Conservation (phyloP, 768 basidiomycete species). For the Suillus cothurnatus region DNA sequence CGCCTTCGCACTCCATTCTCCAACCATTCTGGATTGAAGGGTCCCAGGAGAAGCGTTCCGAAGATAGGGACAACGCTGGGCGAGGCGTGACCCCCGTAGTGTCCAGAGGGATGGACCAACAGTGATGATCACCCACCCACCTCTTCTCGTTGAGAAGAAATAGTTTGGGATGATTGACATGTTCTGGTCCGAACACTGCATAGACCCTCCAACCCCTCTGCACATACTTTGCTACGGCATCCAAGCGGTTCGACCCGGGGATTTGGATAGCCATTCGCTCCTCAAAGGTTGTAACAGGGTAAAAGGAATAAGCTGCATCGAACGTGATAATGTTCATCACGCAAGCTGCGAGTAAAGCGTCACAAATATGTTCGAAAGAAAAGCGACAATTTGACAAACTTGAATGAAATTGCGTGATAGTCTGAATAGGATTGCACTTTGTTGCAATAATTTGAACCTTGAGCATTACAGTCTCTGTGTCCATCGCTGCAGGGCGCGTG, state of each 20-base stretch:
- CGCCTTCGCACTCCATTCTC: constrained; percentile 5
- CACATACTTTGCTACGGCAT: constrained; percentile 36
- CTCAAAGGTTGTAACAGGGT: constrained; percentile 44
- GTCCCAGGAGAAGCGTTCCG: constrained; percentile 16
- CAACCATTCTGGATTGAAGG: constrained; percentile 25
- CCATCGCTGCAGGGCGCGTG: constrained; percentile 13
- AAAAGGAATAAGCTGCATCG: constrained; percentile 42
- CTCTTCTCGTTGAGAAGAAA: constrained; percentile 25
- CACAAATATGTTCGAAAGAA: not conserved
- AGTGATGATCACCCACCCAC: constrained; percentile 33
- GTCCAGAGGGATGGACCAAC: constrained; percentile 35
- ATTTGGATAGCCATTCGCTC: constrained; percentile 28
- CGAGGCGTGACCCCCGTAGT: constrained; percentile 18
- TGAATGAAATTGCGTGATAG: constrained; percentile 48
- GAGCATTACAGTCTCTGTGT: not conserved
- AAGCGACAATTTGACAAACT: constrained; percentile 34
- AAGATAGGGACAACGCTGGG: constrained; percentile 13
- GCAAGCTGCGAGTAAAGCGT: constrained; percentile 28
- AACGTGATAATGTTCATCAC: constrained; percentile 49
- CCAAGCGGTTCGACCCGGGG: not conserved
- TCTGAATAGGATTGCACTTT: constrained; percentile 32
- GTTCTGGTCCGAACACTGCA: constrained; percentile 8
- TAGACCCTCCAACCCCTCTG: constrained; percentile 39
- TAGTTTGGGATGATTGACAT: constrained; percentile 7
- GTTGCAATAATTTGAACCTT: constrained; percentile 46